Conservation (phyloP, 2,329 filamentous ascomycete genomes). For the Claviceps sp. region DNA sequence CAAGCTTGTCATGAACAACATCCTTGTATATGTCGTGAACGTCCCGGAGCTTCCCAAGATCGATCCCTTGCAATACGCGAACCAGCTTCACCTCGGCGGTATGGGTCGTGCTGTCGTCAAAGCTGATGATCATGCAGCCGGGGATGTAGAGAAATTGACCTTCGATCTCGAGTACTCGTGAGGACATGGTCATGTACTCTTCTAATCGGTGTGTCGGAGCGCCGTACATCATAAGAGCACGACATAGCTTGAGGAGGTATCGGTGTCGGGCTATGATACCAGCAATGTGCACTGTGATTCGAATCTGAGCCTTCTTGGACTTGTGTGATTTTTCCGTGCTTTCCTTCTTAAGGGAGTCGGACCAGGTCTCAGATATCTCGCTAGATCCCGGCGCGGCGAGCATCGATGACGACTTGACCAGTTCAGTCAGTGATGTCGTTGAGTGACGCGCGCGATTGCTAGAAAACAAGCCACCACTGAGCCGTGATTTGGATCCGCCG, state of each 20-base stretch:
- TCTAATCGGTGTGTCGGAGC: slow-evolving; percentile 85
- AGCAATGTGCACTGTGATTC: slow-evolving; percentile 46
- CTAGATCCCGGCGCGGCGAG: slow-evolving; percentile 34
- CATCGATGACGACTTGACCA: slow-evolving; percentile 41
- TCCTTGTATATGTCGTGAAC: slow-evolving; percentile 69
- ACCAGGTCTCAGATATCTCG: slow-evolving; percentile 29
- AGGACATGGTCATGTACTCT: slow-evolving; percentile 83
- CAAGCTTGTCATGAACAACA: slow-evolving; percentile 64
- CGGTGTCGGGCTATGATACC: slow-evolving; percentile 64
- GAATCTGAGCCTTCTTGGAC: slow-evolving; percentile 24
- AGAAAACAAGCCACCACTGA: slow-evolving; percentile 27
- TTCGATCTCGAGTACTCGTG: slow-evolving; percentile 77
- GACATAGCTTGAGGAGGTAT: slow-evolving; percentile 75
- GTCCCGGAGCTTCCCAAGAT: slow-evolving; percentile 61
- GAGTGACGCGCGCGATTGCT: slow-evolving; percentile 27
- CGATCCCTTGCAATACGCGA: slow-evolving; percentile 52
- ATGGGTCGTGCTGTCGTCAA: slow-evolving; percentile 61
- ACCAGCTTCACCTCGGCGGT: slow-evolving; percentile 73
- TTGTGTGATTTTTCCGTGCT: slow-evolving; percentile 22
- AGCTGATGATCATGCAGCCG: slow-evolving; percentile 88
- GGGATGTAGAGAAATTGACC: slow-evolving; percentile 84
- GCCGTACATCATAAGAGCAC: slow-evolving; percentile 77
- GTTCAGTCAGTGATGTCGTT: slow-evolving; percentile 33
- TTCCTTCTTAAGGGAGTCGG: slow-evolving; percentile 29
- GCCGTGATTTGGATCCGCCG: slow-evolving; percentile 18